Evolutionary conservation across 2,329 filamentous ascomycete species (phyloP).

Genomic region (Phoma herbarum): DNA sequence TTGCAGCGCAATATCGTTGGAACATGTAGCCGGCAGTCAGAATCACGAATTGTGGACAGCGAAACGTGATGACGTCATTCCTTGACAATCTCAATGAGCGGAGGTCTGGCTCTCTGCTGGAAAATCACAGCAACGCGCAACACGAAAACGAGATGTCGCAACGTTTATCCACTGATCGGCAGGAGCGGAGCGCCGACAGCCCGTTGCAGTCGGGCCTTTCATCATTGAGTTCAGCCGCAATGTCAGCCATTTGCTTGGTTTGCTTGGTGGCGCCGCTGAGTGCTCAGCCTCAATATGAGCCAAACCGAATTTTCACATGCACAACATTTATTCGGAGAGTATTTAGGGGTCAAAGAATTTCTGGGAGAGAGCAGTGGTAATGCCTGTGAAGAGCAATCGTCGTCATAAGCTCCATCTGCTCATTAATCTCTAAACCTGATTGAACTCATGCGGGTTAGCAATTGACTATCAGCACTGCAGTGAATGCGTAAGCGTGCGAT

Average conservation of each 20-base stretch:
- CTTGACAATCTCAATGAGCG: constrained; percentile 7
- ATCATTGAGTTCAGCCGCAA: constrained; percentile 18
- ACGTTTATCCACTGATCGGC: constrained; percentile 9
- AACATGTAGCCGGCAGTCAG: constrained; percentile 5
- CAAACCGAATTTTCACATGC: not conserved
- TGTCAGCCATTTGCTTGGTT: not conserved
- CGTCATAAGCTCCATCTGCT: no score
- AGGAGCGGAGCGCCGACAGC: not conserved
- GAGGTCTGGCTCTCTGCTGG: not conserved
- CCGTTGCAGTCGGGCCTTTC: constrained; percentile 11
- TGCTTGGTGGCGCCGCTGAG: constrained; percentile 11
- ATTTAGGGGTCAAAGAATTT: not conserved
- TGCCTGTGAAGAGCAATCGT: no score
- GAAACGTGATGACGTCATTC: constrained; percentile 12
- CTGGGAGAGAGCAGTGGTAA: no score
- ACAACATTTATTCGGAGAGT: not conserved
- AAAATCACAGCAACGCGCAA: constrained; percentile 7
- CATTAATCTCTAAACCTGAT: no score
- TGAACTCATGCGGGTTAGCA: no score
- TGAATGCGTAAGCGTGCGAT: no score
- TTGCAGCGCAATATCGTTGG: not conserved
- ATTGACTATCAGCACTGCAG: no score
- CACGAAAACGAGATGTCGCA: constrained; percentile 8
- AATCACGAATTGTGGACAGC: constrained; percentile 3
- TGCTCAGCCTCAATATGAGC: constrained; percentile 2